phyloP scores from a whole-genome alignment of 352 stramenopile species.

The Pythium diclinum region DNA sequence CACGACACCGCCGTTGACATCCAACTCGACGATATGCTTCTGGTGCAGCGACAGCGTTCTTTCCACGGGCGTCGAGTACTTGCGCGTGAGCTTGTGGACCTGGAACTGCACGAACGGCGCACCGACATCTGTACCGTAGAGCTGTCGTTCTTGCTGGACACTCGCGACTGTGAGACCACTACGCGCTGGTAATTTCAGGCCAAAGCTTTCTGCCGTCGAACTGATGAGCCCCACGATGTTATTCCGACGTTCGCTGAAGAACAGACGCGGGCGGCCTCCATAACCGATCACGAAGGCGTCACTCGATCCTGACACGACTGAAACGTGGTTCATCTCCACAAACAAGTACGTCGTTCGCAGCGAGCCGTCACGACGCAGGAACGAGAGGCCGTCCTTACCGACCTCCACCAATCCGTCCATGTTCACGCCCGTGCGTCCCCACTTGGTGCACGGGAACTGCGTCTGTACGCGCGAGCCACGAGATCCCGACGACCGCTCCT shows the following conservation, averaged over 20 bases:
- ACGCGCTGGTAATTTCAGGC: slow-evolving; percentile 44
- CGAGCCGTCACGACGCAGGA: slow-evolving; percentile 35
- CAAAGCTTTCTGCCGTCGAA: slow-evolving; percentile 51
- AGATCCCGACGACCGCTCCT: slow-evolving; percentile 41
- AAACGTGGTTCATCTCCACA: slow-evolving; percentile 77
- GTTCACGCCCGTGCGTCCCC: slow-evolving; percentile 41
- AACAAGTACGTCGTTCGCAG: slow-evolving; percentile 78
- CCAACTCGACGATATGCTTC: slow-evolving; percentile 66
- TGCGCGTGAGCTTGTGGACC: slow-evolving; percentile 65
- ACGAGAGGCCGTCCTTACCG: slow-evolving; percentile 52
- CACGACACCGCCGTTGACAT: slow-evolving; percentile 46
- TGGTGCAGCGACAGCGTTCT: slow-evolving; percentile 67
- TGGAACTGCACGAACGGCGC: slow-evolving; percentile 70
- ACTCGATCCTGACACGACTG: slow-evolving; percentile 45
- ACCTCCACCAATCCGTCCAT: slow-evolving; percentile 58
- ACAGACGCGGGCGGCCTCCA: slow-evolving; percentile 57
- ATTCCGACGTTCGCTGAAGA: slow-evolving; percentile 62
- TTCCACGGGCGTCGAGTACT: slow-evolving; percentile 45
- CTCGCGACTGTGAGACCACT: slow-evolving; percentile 36
- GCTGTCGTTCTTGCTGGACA: slow-evolving; percentile 44
- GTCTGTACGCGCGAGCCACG: slow-evolving; percentile 28
- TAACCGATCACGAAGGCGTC: slow-evolving; percentile 71
- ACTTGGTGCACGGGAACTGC: slow-evolving; percentile 65
- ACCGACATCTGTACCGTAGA: slow-evolving; percentile 44
- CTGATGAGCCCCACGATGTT: slow-evolving; percentile 58